These are phyloP conservation scores for Amauroascus niger DNA, from an alignment of 2,329 filamentous ascomycete genomes.

Conservation along the genomic window DNA sequence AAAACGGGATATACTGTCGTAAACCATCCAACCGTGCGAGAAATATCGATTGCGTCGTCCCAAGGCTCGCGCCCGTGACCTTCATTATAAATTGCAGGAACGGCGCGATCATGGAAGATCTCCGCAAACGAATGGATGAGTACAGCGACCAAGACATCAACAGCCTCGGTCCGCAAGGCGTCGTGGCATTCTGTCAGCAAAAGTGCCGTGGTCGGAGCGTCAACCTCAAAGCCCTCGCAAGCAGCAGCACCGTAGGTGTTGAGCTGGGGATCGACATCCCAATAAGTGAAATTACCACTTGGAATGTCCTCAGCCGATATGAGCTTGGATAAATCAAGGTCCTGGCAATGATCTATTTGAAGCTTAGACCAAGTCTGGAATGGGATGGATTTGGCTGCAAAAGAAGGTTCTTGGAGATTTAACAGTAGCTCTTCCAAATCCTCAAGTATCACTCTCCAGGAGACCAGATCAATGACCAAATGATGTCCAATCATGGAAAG, in stretches of 20 bases:
- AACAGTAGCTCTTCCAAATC: slow-evolving; percentile 20
- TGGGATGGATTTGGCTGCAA: slow-evolving; percentile 28
- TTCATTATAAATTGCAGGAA: slow-evolving; percentile 42
- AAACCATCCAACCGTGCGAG: slow-evolving; percentile 44
- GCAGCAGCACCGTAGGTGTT: slow-evolving; percentile 32
- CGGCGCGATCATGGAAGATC: slow-evolving; percentile 35
- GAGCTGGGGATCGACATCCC: slow-evolving; percentile 27
- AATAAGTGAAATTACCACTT: slow-evolving; percentile 29
- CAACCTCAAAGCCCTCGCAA: slow-evolving; percentile 29
- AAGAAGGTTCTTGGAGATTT: slow-evolving; percentile 25
- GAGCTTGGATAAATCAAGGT: slow-evolving; percentile 11
- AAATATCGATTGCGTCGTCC: slow-evolving; percentile 38
- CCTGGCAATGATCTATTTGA: slow-evolving; percentile 23
- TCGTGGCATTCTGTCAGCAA: slow-evolving; percentile 27
- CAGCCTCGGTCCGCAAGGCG: slow-evolving; percentile 29
- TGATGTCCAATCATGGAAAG: slow-evolving; percentile 30
- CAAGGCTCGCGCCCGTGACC: slow-evolving; percentile 42
- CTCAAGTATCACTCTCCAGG: slow-evolving; percentile 18
- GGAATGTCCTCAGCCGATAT: slow-evolving; percentile 26
- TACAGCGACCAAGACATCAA: slow-evolving; percentile 32
- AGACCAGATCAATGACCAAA: slow-evolving; percentile 23
- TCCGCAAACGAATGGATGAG: slow-evolving; percentile 38
- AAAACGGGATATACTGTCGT: slow-evolving; percentile 40
- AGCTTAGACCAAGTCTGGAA: slow-evolving; percentile 34
- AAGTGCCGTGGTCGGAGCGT: slow-evolving; percentile 26